phyloP scores from a whole-genome alignment of 2,329 filamentous ascomycete genomes.

The Sordariomycetes sp. region DNA sequence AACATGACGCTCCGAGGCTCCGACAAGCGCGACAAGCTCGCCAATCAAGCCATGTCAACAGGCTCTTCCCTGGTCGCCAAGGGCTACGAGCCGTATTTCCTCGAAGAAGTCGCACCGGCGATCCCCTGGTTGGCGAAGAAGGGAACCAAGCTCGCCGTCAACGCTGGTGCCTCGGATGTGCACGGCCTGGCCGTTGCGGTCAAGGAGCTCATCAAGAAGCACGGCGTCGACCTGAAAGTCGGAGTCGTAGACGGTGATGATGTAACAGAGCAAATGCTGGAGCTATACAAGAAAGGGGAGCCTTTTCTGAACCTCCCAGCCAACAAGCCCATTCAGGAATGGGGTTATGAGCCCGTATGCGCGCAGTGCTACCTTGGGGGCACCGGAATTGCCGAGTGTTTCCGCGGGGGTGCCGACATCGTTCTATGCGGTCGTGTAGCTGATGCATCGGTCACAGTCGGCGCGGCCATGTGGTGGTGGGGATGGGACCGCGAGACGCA shows the following conservation, averaged over 20 bases:
- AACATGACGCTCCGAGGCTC: slow-evolving; percentile 19
- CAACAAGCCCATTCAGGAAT: slow-evolving; percentile 14
- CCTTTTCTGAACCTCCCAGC: slow-evolving; percentile 11
- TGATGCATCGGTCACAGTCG: no score
- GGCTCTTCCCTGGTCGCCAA: slow-evolving; percentile 14
- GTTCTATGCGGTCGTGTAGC: no score
- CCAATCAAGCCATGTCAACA: slow-evolving; percentile 14
- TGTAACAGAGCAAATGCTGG: slow-evolving; percentile 15
- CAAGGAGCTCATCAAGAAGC: slow-evolving; percentile 17
- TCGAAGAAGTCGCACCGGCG: slow-evolving; percentile 19
- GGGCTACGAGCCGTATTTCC: slow-evolving; percentile 31
- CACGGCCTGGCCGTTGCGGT: slow-evolving; percentile 11
- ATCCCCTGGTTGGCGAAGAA: slow-evolving; percentile 16
- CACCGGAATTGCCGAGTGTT: no score
- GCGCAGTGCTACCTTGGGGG: no score
- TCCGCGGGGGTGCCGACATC: no score
- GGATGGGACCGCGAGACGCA: no score
- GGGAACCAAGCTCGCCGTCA: slow-evolving; percentile 23
- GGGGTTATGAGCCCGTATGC: no score
- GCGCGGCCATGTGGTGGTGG: no score
- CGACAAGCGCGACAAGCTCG: slow-evolving; percentile 15
- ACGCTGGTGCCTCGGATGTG: slow-evolving; percentile 23
- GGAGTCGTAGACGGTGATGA: slow-evolving; percentile 24
- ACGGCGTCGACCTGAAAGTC: slow-evolving; percentile 19
- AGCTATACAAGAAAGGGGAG: slow-evolving; percentile 14